Conservation (phyloP, 2,329 filamentous ascomycete species). For the Fusarium penzigii region DNA sequence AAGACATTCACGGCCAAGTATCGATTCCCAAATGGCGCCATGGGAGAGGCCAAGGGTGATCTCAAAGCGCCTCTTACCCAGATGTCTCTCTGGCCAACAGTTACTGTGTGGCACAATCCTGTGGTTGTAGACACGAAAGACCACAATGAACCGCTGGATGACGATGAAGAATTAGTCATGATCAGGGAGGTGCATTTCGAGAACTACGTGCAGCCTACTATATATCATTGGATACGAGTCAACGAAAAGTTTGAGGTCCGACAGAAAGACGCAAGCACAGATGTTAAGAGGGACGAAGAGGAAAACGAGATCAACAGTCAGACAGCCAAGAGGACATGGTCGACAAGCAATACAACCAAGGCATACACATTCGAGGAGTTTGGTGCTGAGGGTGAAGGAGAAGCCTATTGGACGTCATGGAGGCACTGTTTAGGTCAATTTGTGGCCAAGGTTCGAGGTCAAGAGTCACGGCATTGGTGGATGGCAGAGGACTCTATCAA, state of each 20-base stretch:
- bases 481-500: background rate
- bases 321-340: background rate
- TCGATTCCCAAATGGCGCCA: background rate
- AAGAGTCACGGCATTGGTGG: background rate
- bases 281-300: background rate
- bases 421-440: constrained; percentile 4
- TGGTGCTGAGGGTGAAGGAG: background rate
- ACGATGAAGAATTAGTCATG: too few relatives aligned
- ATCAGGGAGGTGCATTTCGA: too few relatives aligned
- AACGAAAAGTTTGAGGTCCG: too few relatives aligned
- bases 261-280: too few relatives aligned
- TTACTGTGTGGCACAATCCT: too few relatives aligned
- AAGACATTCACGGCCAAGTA: background rate
- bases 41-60: background rate
- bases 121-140: too few relatives aligned
- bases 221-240: too few relatives aligned
- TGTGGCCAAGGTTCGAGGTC: background rate
- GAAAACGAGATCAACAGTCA: background rate
- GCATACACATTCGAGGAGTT: constrained; percentile 1
- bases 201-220: too few relatives aligned
- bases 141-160: too few relatives aligned
- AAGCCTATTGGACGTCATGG: background rate
- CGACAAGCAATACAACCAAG: background rate
- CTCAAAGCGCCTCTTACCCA: too few relatives aligned
- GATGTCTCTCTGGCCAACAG: too few relatives aligned